Evolutionary conservation across 228 moss, liverwort and hornwort species (phyloP), one percentile per base, ranked within the genome.

Genomic region (Sphagnum fallax): DNA sequence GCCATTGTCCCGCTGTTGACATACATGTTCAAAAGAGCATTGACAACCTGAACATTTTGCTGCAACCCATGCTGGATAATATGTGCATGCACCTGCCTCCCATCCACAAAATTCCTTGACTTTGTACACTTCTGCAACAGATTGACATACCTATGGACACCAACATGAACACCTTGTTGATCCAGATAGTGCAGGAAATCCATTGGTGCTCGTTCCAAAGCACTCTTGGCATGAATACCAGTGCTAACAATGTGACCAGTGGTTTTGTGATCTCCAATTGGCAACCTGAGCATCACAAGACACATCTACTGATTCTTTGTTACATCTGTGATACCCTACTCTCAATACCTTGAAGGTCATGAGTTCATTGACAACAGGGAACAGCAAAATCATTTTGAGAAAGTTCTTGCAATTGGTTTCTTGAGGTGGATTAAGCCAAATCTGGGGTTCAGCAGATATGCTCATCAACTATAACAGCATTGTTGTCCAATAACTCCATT

Each of bases 1-100:
- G n/a, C 50, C 12, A 66, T 51, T 50, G 14, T 51, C 50, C 66
- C 51, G 4, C 49, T 50, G 12, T 32, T n/a, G 6, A 16, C 18
- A 52, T 66, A 66, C 66, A 66, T 66, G 12, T 51, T 66, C 13
- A 66, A 15, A 15, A 66, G 66, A 51, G 50, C 52, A 16, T 66
- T 66, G 49, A 50, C 49, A 50, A 52, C 50, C 4, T 0, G 32
- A 66, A 66, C 5, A 10, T 66, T 51, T 66, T 50, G 66, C 47
- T 50, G 16, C n/a, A 66, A 50, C 13, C 50, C 51, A 66, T 66
- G 50, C n/a, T 18, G 66, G 13, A 18, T 66, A 10, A 66, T 66
- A 52, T 51, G 65, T 50, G n/a, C 51, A 51, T 66, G 65, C 50
- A 66, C 65, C 10, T 13, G 15, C 65, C 65, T 49, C 6, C 65